phyloP scores from a whole-genome alignment of 2,329 filamentous ascomycete genomes.

The Verticillium klebahnii region DNA sequence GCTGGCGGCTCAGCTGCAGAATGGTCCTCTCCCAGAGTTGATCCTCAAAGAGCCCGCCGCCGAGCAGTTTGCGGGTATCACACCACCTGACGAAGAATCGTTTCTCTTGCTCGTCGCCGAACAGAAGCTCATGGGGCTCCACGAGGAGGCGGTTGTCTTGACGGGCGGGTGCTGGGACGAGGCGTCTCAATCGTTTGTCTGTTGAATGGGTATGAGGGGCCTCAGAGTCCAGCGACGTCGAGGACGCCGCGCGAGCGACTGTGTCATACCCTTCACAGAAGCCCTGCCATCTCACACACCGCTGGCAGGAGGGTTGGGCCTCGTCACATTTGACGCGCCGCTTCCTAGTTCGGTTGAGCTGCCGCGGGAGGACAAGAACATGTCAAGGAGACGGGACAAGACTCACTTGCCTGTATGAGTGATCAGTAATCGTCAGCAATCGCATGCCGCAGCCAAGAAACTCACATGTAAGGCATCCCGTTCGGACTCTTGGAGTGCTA shows the following conservation, averaged over 20 bases:
- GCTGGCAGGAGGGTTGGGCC: constrained; percentile 25
- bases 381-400: not conserved
- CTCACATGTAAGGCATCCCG: constrained; percentile 27
- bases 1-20: constrained; percentile 25
- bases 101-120: constrained; percentile 14
- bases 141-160: constrained; percentile 2
- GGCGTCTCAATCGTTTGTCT: not conserved
- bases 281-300: constrained; percentile 30
- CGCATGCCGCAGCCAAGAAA: not conserved
- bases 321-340: constrained; percentile 32
- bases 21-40: constrained; percentile 31
- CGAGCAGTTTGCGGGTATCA: constrained; percentile 15
- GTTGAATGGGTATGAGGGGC: not conserved
- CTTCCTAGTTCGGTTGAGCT: constrained; percentile 14
- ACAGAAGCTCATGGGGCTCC: constrained; percentile 6
- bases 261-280: constrained; percentile 25
- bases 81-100: constrained; percentile 22
- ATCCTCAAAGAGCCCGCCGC: constrained; percentile 23
- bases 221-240: not conserved
- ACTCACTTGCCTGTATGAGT: constrained; percentile 21
- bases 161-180: not conserved
- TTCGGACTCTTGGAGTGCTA: constrained; percentile 24
- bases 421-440: not conserved
- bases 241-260: not conserved
- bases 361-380: not conserved